Conservation (phyloP, 2,329 filamentous ascomycete species). For the Cladosporium sp. region DNA sequence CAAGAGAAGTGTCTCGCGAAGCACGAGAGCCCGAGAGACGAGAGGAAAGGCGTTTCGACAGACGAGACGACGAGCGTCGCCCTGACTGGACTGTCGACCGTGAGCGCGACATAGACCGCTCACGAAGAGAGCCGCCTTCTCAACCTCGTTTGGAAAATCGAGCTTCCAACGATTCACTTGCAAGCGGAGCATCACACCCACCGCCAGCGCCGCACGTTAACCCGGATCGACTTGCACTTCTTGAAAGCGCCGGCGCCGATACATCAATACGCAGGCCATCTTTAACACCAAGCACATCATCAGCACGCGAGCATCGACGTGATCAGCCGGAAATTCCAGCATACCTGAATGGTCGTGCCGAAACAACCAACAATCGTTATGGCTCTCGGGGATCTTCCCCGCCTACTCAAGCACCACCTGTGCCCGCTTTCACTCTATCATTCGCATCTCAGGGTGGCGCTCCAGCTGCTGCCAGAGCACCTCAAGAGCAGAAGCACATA, state of each 20-base stretch:
- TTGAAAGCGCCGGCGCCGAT: slow-evolving; percentile 29
- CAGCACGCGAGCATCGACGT: slow-evolving; percentile 8
- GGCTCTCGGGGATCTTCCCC: slow-evolving; percentile 45
- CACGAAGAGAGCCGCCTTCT: slow-evolving; percentile 26
- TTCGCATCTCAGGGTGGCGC: slow-evolving; percentile 24
- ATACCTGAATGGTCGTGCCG: slow-evolving; percentile 41
- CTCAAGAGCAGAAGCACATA: slow-evolving; percentile 15
- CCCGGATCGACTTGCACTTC: slow-evolving; percentile 28
- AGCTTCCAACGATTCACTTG: slow-evolving; percentile 21
- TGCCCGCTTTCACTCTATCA: slow-evolving; percentile 48
- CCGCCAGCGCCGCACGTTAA: slow-evolving; percentile 26
- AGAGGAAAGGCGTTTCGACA: slow-evolving; percentile 41
- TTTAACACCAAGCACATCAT: slow-evolving; percentile 9
- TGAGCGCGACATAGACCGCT: slow-evolving; percentile 36
- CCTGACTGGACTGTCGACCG: slow-evolving; percentile 33
- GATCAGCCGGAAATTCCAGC: slow-evolving; percentile 37
- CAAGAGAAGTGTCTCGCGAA: slow-evolving; percentile 30
- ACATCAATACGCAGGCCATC: slow-evolving; percentile 24
- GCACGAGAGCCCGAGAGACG: slow-evolving; percentile 33
- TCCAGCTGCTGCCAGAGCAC: slow-evolving; percentile 26
- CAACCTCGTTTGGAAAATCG: slow-evolving; percentile 28
- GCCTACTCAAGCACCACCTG: slow-evolving; percentile 49
- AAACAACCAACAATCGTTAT: slow-evolving; percentile 43
- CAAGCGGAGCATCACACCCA: slow-evolving; percentile 17
- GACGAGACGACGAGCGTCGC: slow-evolving; percentile 39